Conservation (phyloP, 805 yeast species). For the Myxozyma vanderwaltii region DNA sequence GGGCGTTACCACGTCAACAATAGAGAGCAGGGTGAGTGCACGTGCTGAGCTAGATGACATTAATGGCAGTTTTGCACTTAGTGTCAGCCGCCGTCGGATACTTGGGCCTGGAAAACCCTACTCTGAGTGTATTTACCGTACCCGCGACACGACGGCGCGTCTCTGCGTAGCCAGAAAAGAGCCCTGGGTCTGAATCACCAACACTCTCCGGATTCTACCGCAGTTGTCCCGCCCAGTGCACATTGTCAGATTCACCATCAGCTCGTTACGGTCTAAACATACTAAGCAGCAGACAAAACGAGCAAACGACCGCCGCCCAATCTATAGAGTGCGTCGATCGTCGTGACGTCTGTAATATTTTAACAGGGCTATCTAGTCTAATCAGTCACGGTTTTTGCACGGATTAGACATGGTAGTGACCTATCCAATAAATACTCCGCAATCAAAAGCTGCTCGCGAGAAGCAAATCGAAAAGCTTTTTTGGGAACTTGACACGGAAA, state of each 20-base stretch:
- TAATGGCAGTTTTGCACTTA: not conserved
- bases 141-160: too few species aligned
- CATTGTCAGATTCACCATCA: too few species aligned
- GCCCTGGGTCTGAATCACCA: too few species aligned
- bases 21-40: not conserved
- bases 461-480: conserved; percentile 49
- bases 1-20: conserved; percentile 1
- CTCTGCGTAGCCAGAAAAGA: too few species aligned
- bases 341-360: not conserved
- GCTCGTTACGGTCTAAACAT: too few species aligned
- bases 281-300: too few species aligned
- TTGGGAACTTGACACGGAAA: conserved; percentile 48
- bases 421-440: not conserved
- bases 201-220: too few species aligned
- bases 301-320: not conserved
- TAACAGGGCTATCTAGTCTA: not conserved
- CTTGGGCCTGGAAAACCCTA: too few species aligned
- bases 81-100: too few species aligned
- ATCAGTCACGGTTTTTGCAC: not conserved
- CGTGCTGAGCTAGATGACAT: not conserved
- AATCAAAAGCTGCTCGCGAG: conserved; percentile 31
- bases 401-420: not conserved
- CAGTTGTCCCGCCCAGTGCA: too few species aligned
- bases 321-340: not conserved
- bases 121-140: too few species aligned